Evolutionary conservation across 2,329 filamentous ascomycete genomes (phyloP).

Genomic region (Arthroderma sp.): DNA sequence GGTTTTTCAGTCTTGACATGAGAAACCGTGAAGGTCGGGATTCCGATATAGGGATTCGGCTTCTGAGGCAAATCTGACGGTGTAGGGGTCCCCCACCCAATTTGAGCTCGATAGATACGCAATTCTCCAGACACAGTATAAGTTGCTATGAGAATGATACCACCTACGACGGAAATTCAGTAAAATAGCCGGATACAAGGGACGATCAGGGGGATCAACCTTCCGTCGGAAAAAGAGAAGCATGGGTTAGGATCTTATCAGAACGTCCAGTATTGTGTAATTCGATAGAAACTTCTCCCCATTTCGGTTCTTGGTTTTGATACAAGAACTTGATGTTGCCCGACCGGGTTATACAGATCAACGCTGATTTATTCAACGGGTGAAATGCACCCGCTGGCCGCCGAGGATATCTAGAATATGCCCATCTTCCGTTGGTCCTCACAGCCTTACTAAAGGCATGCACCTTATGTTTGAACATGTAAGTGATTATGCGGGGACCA

Average conservation of each 20-base stretch:
- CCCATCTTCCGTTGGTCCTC: slow-evolving; percentile 52
- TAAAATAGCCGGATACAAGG: not conserved
- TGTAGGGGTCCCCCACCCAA: slow-evolving; percentile 55
- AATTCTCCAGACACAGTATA: slow-evolving; percentile 53
- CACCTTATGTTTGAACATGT: slow-evolving; percentile 18
- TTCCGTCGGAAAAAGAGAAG: slow-evolving; percentile 60
- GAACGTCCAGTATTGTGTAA: slow-evolving; percentile 59
- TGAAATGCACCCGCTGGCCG: slow-evolving; percentile 60
- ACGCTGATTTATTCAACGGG: slow-evolving; percentile 50
- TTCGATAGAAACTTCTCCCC: slow-evolving; percentile 60
- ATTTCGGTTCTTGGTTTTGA: slow-evolving; percentile 57
- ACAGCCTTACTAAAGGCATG: slow-evolving; percentile 45
- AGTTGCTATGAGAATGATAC: slow-evolving; percentile 25
- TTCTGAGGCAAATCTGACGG: slow-evolving; percentile 19
- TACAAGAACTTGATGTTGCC: slow-evolving; percentile 65
- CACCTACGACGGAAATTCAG: slow-evolving; percentile 8
- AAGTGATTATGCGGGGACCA: not conserved
- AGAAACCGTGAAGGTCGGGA: slow-evolving; percentile 25
- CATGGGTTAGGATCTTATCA: slow-evolving; percentile 68
- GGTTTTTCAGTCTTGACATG: slow-evolving; percentile 26
- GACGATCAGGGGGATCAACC: slow-evolving; percentile 23
- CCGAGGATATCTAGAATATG: slow-evolving; percentile 53
- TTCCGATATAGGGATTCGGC: slow-evolving; percentile 18
- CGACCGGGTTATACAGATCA: slow-evolving; percentile 63
- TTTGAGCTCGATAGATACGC: slow-evolving; percentile 57